phyloP scores from a whole-genome alignment of 306 rosid genomes.

The Bauhinia variegata region DNA sequence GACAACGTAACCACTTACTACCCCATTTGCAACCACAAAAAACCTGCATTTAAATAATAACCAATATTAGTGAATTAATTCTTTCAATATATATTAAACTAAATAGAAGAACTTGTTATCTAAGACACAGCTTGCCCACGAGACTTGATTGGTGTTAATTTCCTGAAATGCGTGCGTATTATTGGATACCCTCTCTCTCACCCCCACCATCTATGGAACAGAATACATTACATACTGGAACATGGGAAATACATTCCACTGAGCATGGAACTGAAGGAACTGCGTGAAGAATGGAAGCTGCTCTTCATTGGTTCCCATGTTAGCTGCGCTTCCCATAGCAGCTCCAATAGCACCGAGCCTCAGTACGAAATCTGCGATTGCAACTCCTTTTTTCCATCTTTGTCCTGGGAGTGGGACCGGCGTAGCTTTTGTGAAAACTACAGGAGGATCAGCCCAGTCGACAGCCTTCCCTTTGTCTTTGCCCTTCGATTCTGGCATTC shows the following conservation, averaged over 20 bases:
- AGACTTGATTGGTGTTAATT: too few species aligned
- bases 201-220: background rate
- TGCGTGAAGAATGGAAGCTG: conserved; percentile 74
- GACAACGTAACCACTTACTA: conserved; percentile 43
- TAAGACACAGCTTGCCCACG: too few species aligned
- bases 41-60: conserved; percentile 43
- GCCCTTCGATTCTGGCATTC: conserved; percentile 43
- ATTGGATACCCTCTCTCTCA: too few species aligned
- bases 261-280: conserved; percentile 73
- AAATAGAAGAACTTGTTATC: too few species aligned
- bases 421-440: conserved; percentile 45
- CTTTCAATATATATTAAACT: too few species aligned
- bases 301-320: conserved; percentile 51
- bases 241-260: conserved; percentile 58
- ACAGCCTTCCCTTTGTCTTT: conserved; percentile 50
- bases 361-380: conserved; percentile 54
- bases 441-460: conserved; percentile 22
- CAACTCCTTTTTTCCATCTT: conserved; percentile 52
- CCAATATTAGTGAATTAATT: too few species aligned
- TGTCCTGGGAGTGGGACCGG: conserved; percentile 22
- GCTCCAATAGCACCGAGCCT: conserved; percentile 56
- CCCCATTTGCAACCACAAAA: conserved; percentile 55
- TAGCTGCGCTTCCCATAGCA: conserved; percentile 51
- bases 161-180: too few species aligned
- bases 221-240: conserved; percentile 47